Evolutionary conservation across 805 yeast genomes (phyloP), one percentile per base, ranked within the genome.

Genomic region (Hanseniaspora thailandica): DNA sequence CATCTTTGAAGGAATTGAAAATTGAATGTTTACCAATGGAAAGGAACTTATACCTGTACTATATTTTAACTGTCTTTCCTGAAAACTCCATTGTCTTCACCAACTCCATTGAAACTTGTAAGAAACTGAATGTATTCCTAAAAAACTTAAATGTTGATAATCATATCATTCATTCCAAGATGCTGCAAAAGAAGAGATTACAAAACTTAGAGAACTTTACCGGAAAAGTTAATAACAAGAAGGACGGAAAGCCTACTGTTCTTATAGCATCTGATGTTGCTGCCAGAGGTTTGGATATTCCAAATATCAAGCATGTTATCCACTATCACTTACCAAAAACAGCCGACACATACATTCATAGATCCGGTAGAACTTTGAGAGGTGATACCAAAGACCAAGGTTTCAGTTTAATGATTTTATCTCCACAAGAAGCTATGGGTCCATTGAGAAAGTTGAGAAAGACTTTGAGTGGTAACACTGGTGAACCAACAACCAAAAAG

Each of bases 291-390:
- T 75, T 93, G 56, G 98, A 93, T 73, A 87, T 93, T 52, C 84
- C 95, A 2, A 77, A 76, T 45, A 89, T 93, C 49, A 82, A 88
- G 60, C 97, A 93, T 66, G 97, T 93, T 47, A 85, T 90, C 20
- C 98, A 93, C 67, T 93, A 90, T 63, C 97, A 93, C 68, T 74
- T 93, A 57, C 97, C 98, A 10, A 75, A 97, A 57, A 75, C 94
- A 15, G 97, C 97, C 0, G 98, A 93, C 63, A 81, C 87, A 48
- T 93, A 93, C 63, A 82, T 93, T 60, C 98, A 93, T 68, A 77
- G 98, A 66, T 86, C 96, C 1, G 98, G 98, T 57, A 81, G 98
- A 76, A 93, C 98, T n/a, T 97, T 95, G 0, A 83, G 98, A 73
- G 97, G 95, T 1, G 66, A 67, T 34, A 40, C 51, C 10, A 41